A percentile compares a stretch with the other conserved stretches of the same genome.
phyloP scores from a whole-genome alignment of 2,329 filamentous ascomycete genomes.

The Alternaria solani region DNA sequence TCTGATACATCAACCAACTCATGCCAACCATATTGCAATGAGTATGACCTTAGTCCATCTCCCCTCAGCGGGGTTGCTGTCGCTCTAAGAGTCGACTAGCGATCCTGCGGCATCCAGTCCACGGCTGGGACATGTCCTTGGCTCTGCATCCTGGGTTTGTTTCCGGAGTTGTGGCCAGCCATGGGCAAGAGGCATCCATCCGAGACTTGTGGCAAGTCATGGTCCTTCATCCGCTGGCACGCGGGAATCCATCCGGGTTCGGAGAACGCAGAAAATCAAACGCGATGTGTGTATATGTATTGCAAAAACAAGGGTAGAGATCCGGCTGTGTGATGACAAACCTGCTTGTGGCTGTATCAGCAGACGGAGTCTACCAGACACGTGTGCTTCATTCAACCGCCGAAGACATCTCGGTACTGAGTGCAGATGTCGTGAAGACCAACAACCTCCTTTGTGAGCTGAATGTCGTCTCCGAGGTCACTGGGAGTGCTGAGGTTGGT shows the following conservation, averaged over 20 bases:
- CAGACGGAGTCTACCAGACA: constrained; percentile 27
- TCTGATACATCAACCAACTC: constrained; percentile 35
- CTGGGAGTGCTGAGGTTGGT: constrained; percentile 43
- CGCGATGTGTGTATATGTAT: constrained; percentile 30
- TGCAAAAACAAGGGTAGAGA: constrained; percentile 25
- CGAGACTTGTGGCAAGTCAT: constrained; percentile 30
- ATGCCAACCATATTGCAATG: constrained; percentile 39
- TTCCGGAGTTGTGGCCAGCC: constrained; percentile 26
- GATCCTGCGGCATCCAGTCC: constrained; percentile 31
- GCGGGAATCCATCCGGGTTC: constrained; percentile 34
- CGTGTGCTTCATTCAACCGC: constrained; percentile 40
- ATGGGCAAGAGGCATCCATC: constrained; percentile 31
- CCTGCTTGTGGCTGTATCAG: constrained; percentile 30
- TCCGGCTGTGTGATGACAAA: constrained; percentile 40
- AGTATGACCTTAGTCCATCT: constrained; percentile 33
- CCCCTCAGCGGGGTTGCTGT: constrained; percentile 27
- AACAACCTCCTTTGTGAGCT: constrained; percentile 47
- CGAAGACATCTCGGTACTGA: constrained; percentile 42
- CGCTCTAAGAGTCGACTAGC: constrained; percentile 27
- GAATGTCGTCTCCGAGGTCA: constrained; percentile 45
- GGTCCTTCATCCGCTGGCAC: constrained; percentile 34
- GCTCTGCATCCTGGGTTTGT: constrained; percentile 23
- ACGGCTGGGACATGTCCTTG: constrained; percentile 37
- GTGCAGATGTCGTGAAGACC: constrained; percentile 47
- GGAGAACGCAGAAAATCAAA: constrained; percentile 36